These are phyloP conservation scores for Trichoderma cornu-damae DNA, from an alignment of 2,329 filamentous ascomycete genomes.

Conservation along the genomic window DNA sequence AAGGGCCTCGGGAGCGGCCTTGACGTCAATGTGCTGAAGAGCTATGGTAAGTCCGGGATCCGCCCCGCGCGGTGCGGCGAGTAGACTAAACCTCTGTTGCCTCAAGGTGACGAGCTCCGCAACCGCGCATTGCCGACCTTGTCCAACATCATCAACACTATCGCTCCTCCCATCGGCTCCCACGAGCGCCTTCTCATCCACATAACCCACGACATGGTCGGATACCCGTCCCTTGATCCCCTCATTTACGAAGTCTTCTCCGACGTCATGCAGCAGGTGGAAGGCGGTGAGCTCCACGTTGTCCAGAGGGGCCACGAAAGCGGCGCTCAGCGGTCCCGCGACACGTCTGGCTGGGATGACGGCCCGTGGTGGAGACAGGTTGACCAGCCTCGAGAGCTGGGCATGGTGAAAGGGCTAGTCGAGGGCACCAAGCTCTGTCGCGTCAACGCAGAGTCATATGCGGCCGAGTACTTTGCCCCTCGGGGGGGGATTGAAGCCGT, in stretches of 20 bases:
- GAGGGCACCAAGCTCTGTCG: constrained; percentile 90
- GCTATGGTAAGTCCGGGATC: constrained; percentile 31
- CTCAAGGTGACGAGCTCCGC: constrained; percentile 80
- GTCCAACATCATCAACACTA: constrained; percentile 87
- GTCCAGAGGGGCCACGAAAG: constrained; percentile 90
- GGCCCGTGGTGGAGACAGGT: constrained; percentile 91
- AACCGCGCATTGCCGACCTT: constrained; percentile 89
- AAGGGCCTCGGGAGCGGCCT: constrained; percentile 50
- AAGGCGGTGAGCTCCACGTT: constrained; percentile 90
- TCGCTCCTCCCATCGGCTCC: constrained; percentile 92
- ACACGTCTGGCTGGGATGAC: constrained; percentile 73
- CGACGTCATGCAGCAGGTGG: constrained; percentile 97
- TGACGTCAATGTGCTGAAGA: constrained; percentile 71
- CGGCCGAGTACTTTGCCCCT: constrained; percentile 74
- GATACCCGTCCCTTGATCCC: constrained; percentile 90
- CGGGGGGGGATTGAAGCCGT: constrained; percentile 76
- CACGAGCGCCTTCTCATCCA: constrained; percentile 97
- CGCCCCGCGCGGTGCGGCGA: too few relatives aligned
- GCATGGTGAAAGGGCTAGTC: constrained; percentile 70
- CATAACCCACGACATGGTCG: constrained; percentile 90
- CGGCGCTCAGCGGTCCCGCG: constrained; percentile 58
- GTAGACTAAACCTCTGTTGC: not conserved
- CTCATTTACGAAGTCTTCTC: constrained; percentile 88
- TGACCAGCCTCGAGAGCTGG: constrained; percentile 66
- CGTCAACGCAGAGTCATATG: constrained; percentile 82